Evolutionary conservation across 2,329 filamentous ascomycete species (phyloP), one percentile per base, ranked within the genome.

Genomic region (Nectriaceae sp.): DNA sequence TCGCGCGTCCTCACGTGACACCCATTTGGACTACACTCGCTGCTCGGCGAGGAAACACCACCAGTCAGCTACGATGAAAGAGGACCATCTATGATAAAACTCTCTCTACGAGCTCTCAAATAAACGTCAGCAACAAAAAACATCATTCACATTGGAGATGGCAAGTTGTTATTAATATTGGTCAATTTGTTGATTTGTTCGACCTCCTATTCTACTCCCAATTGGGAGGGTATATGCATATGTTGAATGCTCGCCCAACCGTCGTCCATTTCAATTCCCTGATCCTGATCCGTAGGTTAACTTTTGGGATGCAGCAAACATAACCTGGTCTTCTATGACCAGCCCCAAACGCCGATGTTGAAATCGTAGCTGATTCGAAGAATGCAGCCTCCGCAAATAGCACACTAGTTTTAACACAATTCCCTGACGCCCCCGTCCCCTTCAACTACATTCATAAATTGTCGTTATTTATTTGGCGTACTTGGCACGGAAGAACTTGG

Each of bases 401-500:
- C 57, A 64, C 54, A 59, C 49, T 59, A 56, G 56, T 63, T 20
- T 39, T 64, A 63, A 66, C 58, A 68, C 56, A 66, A 55, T 58
- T 52, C 47, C 52, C 52, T 47, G 56, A 49, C 55, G 52, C 53
- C 50, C 44, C 45, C 53, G 46, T 52, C 56, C 45, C 40, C 56
- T 52, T 52, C 53, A 53, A 54, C 45, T 42, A 54, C 26, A 54
- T 20, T 31, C 56, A 49, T 46, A 44, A 39, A 38, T 29, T 40
- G 46, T 53, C 54, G 47, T 55, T 49, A 55, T 64, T 74, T 80
- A 79, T 75, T 88, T 84, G 72, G 84, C 71, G 77, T 95, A 88
- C 83, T 96, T 91, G 75, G 87, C 75, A 72, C 94, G 93, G 91
- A 85, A 97, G 82, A 79, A 87, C 85, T 97, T 97, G 81, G 94